A percentile compares a stretch with the other conserved stretches of the same genome.
Evolutionary conservation across 2,329 filamentous ascomycete species (phyloP).

Genomic region (Penicillium sp.): DNA sequence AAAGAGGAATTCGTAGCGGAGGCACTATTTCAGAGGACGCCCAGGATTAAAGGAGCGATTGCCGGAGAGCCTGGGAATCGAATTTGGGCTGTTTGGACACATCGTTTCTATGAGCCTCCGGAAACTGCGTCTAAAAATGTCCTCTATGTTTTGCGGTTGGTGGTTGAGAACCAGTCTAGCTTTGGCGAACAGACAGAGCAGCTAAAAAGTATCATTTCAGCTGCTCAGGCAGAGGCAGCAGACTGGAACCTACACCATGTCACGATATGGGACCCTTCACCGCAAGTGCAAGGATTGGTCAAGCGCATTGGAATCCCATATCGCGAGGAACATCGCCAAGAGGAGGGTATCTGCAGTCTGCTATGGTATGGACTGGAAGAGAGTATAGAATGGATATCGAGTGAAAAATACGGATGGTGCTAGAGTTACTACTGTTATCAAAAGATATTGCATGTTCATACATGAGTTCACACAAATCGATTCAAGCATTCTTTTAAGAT

Average conservation of each 20-base stretch:
- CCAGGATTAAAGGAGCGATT: slow-evolving; percentile 20
- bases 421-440: too few relatives aligned
- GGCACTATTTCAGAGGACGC: slow-evolving; percentile 16
- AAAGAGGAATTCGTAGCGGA: slow-evolving; percentile 21
- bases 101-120: slow-evolving; percentile 21
- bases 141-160: not conserved
- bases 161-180: not conserved
- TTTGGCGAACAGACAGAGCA: slow-evolving; percentile 9
- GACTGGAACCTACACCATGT: slow-evolving; percentile 20
- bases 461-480: too few relatives aligned
- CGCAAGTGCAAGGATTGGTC: slow-evolving; percentile 11
- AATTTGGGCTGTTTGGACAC: slow-evolving; percentile 23
- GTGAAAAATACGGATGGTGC: slow-evolving; percentile 31
- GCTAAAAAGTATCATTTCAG: slow-evolving; percentile 18
- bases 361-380: slow-evolving; percentile 20
- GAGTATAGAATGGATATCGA: slow-evolving; percentile 26
- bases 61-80: slow-evolving; percentile 17
- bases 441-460: too few relatives aligned
- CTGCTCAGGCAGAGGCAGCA: slow-evolving; percentile 21
- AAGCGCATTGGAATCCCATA: slow-evolving; percentile 15
- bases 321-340: not conserved
- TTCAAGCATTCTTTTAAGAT: too few relatives aligned
- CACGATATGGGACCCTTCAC: slow-evolving; percentile 21
- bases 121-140: not conserved
- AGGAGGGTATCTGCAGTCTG: slow-evolving; percentile 7